Evolutionary conservation across 2,329 filamentous ascomycete species (phyloP).

Genomic region (Colletotrichum acutatum): DNA sequence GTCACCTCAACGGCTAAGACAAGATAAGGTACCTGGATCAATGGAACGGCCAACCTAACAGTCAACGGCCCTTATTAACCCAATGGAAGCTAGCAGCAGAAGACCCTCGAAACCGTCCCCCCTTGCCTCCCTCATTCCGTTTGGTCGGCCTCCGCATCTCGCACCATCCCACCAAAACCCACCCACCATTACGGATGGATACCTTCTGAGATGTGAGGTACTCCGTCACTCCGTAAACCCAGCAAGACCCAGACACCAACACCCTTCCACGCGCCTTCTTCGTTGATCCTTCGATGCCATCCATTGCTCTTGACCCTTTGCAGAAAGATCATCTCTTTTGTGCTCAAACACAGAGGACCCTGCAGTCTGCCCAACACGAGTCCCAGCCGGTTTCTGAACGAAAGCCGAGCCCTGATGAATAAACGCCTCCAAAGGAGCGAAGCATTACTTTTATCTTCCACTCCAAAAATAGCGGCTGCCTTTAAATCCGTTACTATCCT

Average conservation of each 20-base stretch:
- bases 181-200: not conserved
- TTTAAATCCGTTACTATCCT: not conserved
- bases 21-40: not conserved
- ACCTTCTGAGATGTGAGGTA: not conserved
- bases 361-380: not conserved
- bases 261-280: not conserved
- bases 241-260: no score
- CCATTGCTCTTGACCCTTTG: not conserved
- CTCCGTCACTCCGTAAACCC: not conserved
- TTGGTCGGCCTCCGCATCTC: not conserved
- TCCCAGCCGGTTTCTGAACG: not conserved
- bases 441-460: not conserved
- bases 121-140: not conserved
- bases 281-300: conserved; percentile 1
- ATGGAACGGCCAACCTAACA: not conserved
- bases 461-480: not conserved
- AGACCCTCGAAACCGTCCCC: conserved; percentile 5
- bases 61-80: not conserved
- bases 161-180: not conserved
- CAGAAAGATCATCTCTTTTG: not conserved
- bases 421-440: not conserved
- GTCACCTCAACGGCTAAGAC: not conserved
- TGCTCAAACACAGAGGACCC: not conserved
- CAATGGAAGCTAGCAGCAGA: not conserved
- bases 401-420: not conserved